Base-by-base conservation (phyloP, 495 filamentous ascomycete species). In the Penicillium diatomitis region DNA sequence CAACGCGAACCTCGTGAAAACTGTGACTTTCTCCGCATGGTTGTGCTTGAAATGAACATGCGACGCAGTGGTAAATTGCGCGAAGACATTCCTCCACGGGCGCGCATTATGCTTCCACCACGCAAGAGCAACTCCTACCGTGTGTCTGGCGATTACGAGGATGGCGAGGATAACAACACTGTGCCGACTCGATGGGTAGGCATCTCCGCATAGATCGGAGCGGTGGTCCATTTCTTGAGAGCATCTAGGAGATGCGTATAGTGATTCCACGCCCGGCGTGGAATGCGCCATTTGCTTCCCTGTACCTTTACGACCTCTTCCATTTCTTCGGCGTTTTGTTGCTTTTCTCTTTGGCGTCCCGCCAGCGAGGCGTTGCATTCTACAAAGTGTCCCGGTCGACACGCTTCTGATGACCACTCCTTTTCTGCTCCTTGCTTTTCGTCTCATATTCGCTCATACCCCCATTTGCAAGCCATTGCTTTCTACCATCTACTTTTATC, bases 1-100 rank as follows among this genome's bases (percentile, higher is more conserved):
- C 90, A 90, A 62, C 82, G 92, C 9, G 92, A 96, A 63, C 81
- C 88, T 54, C 80, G 92, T 35, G 92, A 98, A 63, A 98, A 98
- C 61, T 80, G 85, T 28, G 85, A 96, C 55, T 98, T 97, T 68
- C 82, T 98, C 44, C 82, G 92, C 31, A 84, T 97, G 57, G 87
- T 94, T 30, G 91, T 96, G 46, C 76, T 96, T 58, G 92, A 98
- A 68, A 95, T 96, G 86, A 87, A 91, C 50, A 98, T 98, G 92
- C 84, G 90, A 32, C 83, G 88, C 56, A 78, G 75, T 39, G 92
- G 92, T 39, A 97, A 98, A 68, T 70, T 98, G 48, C 87, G 88
- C 55, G 86, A 91, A 41, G 83, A 84, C 41, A 80, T 81, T n/a
- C 84, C 85, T 37, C 87, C 90, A 7, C 79, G 84, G 44, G 92